Base-by-base conservation (phyloP, 257 asterid species). In the Nyctanthes arbortristis region DNA sequence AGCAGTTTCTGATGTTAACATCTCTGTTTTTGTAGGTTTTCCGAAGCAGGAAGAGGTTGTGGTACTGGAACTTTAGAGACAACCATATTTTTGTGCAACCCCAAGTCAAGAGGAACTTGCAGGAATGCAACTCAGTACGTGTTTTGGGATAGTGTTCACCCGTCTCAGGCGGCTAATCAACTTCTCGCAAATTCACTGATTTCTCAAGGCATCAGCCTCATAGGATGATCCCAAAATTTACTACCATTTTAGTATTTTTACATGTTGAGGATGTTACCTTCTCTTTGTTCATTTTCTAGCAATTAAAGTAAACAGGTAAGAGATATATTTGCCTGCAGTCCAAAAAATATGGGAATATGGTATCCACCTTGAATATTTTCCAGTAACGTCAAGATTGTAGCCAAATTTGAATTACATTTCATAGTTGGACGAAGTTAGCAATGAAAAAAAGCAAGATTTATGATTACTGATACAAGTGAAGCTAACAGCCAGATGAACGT, bases 71-170 rank as follows among this genome's bases (percentile, higher is more conserved):
- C 85, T 0, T 83, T 94, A 9, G 99, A 89, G 71, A 89, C 93
- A 45, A 91, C 97, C 0, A 28, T 76, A 1, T 43, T 94, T 16
- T 69, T 94, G 75, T 94, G 99, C 89, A 89, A 91, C 63, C 84
- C 89, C 0, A 85, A 80, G 39, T 88, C 99, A 18, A 57, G 68
- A 0, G 96, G 99, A 29, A 89, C 95, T 11, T 94, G 97, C 67
- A 73, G 75, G 71, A 92, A 94, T 64, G 88, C 97, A 1, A 70
- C 89, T 7, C 78, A 89, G 70, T 89, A 74, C 61, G 99, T 94
- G 81, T 94, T 94, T 45, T 94, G 96, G 97, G 99, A 94, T 79
- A 80, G 93, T 45, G 99, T 91, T 22, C 99, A 94, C 82, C 98
- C 99, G 0, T 86, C 99, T 61, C 79, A 94, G 75, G 97, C 96